Percentiles rank a stretch among this genome's conserved stretches.
Evolutionary conservation across 495 filamentous ascomycete species (phyloP).

Genomic region (Sabuloglossum arenarium): DNA sequence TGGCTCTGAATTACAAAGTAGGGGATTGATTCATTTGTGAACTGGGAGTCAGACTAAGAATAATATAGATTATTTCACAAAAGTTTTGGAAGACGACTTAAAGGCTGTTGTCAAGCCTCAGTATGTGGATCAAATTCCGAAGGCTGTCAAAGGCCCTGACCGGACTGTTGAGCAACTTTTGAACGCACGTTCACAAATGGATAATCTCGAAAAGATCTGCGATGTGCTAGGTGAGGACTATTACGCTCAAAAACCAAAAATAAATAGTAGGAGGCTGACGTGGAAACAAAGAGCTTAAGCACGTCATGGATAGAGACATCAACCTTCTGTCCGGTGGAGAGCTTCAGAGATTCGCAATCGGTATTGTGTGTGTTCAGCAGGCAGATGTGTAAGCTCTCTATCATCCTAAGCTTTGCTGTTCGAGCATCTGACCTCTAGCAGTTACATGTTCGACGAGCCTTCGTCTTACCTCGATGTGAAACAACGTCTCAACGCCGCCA

Average conservation of each 20-base stretch:
- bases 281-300: slow-evolving; percentile 42
- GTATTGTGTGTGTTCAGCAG: slow-evolving; percentile 82
- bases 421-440: slow-evolving; percentile 14
- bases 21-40: slow-evolving; percentile 11
- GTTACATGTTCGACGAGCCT: slow-evolving; percentile 98
- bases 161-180: slow-evolving; percentile 60
- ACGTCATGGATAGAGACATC: slow-evolving; percentile 77
- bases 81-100: slow-evolving; percentile 84
- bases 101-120: slow-evolving; percentile 98
- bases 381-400: slow-evolving; percentile 58
- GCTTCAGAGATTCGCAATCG: slow-evolving; percentile 92
- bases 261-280: background rate
- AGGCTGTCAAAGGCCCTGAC: slow-evolving; percentile 61
- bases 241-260: background rate
- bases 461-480: slow-evolving; percentile 98
- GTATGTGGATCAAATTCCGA: slow-evolving; percentile 95
- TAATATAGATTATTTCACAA: slow-evolving; percentile 80
- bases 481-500: slow-evolving; percentile 80
- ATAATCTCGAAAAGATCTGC: slow-evolving; percentile 68
- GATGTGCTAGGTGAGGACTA: slow-evolving; percentile 45
- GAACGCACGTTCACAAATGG: slow-evolving; percentile 47
- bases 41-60: background rate
- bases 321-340: slow-evolving; percentile 85
- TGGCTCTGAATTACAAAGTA: slow-evolving; percentile 91
- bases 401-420: background rate